Percentiles rank a stretch among this genome's conserved stretches.
phyloP scores from a whole-genome alignment of 2,329 filamentous ascomycete genomes.

The Verticillium dahliae region DNA sequence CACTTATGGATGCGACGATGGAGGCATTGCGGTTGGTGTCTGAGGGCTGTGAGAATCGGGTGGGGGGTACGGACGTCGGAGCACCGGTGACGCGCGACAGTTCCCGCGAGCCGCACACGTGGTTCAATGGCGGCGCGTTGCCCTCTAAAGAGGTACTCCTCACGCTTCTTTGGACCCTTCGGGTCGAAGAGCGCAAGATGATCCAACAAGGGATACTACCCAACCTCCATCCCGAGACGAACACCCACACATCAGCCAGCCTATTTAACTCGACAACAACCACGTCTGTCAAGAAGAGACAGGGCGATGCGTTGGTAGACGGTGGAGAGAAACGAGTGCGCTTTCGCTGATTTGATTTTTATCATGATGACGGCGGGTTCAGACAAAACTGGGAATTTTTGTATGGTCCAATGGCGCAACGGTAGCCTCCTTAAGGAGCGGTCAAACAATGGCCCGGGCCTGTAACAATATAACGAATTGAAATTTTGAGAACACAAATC shows the following conservation, averaged over 20 bases:
- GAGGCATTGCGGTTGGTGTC: slow-evolving; percentile 65
- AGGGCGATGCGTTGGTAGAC: neutral
- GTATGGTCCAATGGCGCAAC: neutral
- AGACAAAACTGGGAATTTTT: slow-evolving; percentile 1
- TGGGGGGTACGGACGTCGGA: slow-evolving; percentile 28
- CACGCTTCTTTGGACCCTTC: slow-evolving; percentile 39
- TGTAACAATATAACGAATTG: neutral
- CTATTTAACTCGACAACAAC: slow-evolving; percentile 4
- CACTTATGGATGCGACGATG: slow-evolving; percentile 67
- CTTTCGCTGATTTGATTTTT: slow-evolving; percentile 1
- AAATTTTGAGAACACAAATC: neutral
- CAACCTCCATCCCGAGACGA: neutral
- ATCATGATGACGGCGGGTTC: neutral
- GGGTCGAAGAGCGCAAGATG: slow-evolving; percentile 32
- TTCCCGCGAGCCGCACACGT: slow-evolving; percentile 25
- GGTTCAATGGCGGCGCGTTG: slow-evolving; percentile 28
- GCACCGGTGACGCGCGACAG: slow-evolving; percentile 28
- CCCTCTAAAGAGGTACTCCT: slow-evolving; percentile 42
- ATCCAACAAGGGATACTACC: slow-evolving; percentile 1
- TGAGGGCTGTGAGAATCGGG: slow-evolving; percentile 45
- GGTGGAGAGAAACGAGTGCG: slow-evolving; percentile 1
- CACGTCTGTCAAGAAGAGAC: neutral
- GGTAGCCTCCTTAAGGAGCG: neutral
- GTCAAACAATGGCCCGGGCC: neutral
- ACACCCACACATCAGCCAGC: slow-evolving; percentile 2